Evolutionary conservation across 208 protist genomes (phyloP).

Genomic region (Blastocrithidia nonstop): DNA sequence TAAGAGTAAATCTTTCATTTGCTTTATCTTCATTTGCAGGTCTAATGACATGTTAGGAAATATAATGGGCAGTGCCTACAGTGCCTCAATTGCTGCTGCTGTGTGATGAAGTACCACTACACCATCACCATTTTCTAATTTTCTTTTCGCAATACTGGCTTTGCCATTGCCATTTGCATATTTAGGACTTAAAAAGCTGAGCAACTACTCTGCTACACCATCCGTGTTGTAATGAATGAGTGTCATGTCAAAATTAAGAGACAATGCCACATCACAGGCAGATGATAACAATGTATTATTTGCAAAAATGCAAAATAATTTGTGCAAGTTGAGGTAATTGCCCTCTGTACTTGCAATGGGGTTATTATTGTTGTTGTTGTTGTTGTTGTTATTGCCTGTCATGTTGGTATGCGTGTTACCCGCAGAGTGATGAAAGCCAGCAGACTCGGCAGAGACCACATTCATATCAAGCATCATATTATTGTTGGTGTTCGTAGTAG

Average conservation of each 20-base stretch:
- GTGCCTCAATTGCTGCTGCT: slow-evolving; percentile 17
- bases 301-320: no score
- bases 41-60: no score
- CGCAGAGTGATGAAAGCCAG: no score
- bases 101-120: slow-evolving; percentile 31
- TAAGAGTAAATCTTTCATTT: no score
- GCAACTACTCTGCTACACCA: slow-evolving; percentile 44
- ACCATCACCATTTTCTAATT: slow-evolving; percentile 18
- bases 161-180: slow-evolving; percentile 13
- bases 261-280: no score
- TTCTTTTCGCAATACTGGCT: slow-evolving; percentile 17
- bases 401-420: no score
- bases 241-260: slow-evolving; percentile 22
- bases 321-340: no score
- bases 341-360: no score
- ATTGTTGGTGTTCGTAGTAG: slow-evolving; percentile 45
- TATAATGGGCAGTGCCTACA: slow-evolving; percentile 29
- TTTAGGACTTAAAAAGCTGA: slow-evolving; percentile 21
- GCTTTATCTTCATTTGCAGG: no score
- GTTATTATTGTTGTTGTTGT: slow-evolving; percentile 1
- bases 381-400: no score
- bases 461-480: slow-evolving; percentile 35
- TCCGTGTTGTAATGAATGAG: slow-evolving; percentile 48
- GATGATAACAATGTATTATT: no score
- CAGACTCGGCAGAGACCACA: no score